These are phyloP conservation scores for Linum tenue DNA, from an alignment of 345 rosid genomes.

Conservation along the genomic window DNA sequence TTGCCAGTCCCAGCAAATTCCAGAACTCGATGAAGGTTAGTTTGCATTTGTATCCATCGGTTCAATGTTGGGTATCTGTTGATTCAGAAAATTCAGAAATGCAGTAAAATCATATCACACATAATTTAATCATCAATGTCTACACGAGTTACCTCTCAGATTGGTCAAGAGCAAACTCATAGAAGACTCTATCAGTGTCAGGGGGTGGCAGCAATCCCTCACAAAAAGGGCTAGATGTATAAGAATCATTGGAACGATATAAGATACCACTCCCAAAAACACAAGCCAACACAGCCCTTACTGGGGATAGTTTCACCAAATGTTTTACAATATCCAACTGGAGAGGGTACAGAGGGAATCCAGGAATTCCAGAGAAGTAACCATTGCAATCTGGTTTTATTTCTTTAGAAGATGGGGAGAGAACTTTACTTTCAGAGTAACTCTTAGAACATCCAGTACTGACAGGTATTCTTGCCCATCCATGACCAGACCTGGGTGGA, in stretches of 20 bases:
- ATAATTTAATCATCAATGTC: slow-evolving; percentile 11
- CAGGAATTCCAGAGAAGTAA: slow-evolving; percentile 63
- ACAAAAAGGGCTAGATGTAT: slow-evolving; percentile 56
- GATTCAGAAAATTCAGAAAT: slow-evolving; percentile 10
- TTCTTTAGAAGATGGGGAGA: slow-evolving; percentile 58
- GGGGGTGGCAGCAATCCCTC: slow-evolving; percentile 53
- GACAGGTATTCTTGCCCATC: slow-evolving; percentile 95
- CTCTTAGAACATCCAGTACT: slow-evolving; percentile 43
- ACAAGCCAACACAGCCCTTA: slow-evolving; percentile 89
- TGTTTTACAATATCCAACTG: slow-evolving; percentile 84
- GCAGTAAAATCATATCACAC: slow-evolving; percentile 13
- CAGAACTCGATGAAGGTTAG: slow-evolving; percentile 88
- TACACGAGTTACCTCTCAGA: slow-evolving; percentile 69
- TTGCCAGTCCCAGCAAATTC: slow-evolving; percentile 76
- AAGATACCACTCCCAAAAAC: slow-evolving; percentile 92
- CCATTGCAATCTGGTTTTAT: slow-evolving; percentile 66
- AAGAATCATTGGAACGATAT: slow-evolving; percentile 55
- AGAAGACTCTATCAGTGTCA: slow-evolving; percentile 67
- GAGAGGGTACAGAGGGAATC: slow-evolving; percentile 79
- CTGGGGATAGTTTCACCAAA: slow-evolving; percentile 88
- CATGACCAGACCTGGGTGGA: slow-evolving; percentile 91
- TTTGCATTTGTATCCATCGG: slow-evolving; percentile 98
- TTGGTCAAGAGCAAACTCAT: slow-evolving; percentile 96
- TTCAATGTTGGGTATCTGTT: slow-evolving; percentile 85
- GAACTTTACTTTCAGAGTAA: slow-evolving; percentile 51